These are phyloP conservation scores for Acmispon strigosus DNA, from an alignment of 306 rosid species.

Conservation along the genomic window DNA sequence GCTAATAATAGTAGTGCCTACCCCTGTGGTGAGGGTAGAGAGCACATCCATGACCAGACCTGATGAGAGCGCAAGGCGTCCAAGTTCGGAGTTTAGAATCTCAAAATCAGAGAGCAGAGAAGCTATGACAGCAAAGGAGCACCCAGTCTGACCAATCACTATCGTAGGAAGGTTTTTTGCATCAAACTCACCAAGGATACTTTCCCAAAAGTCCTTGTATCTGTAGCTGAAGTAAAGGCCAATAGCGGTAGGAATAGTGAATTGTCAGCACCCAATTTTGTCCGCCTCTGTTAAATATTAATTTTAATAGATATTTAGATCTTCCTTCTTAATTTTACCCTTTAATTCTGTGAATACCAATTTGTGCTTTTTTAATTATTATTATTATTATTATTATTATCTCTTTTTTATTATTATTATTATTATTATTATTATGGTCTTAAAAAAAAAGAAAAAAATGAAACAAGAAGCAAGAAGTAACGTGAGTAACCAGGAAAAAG, in stretches of 20 bases:
- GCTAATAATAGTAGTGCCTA: neutral
- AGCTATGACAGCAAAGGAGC: constrained; percentile 31
- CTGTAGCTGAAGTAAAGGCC: neutral
- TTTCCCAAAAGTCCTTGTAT: accelerated
- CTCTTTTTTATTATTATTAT: too few relatives aligned
- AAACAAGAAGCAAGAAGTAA: too few relatives aligned
- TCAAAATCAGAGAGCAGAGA: constrained; percentile 25
- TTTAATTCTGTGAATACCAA: too few relatives aligned
- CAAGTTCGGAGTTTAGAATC: constrained; percentile 34
- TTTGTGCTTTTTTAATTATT: too few relatives aligned
- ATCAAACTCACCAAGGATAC: neutral
- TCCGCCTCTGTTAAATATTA: too few relatives aligned
- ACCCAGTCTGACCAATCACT: constrained; percentile 11
- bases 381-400: too few relatives aligned
- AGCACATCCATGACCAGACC: constrained; percentile 22
- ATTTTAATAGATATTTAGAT: too few relatives aligned
- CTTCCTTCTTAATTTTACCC: too few relatives aligned
- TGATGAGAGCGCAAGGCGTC: constrained; percentile 28
- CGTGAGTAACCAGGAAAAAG: too few relatives aligned
- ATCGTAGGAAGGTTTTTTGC: neutral
- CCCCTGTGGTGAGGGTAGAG: neutral
- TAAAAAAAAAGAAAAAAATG: too few relatives aligned
- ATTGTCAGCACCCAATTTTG: too few relatives aligned
- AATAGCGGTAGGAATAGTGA: neutral
- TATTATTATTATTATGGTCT: too few relatives aligned